These are phyloP conservation scores for Aureobasidium lini DNA, from an alignment of 2,329 filamentous ascomycete species.

Conservation along the genomic window DNA sequence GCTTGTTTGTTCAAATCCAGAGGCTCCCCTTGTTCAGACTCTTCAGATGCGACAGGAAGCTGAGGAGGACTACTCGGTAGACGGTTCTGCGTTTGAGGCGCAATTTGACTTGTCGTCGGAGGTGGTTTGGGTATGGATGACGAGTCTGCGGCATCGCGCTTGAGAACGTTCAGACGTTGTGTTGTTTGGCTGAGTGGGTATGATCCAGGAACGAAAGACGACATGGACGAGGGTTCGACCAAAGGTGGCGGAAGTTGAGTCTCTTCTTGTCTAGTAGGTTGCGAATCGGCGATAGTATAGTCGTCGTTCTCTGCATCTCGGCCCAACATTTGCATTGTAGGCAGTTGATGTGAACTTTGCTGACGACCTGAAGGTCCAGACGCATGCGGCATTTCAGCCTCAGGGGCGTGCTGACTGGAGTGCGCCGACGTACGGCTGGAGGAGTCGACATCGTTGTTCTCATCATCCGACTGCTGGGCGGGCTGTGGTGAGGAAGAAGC, in stretches of 20 bases:
- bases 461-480: background rate
- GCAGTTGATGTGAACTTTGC: slow-evolving; percentile 2
- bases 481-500: background rate
- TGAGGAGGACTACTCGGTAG: slow-evolving; percentile 30
- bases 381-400: background rate
- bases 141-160: slow-evolving; percentile 12
- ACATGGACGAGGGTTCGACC: slow-evolving; percentile 29
- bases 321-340: background rate
- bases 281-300: slow-evolving; percentile 40
- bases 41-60: slow-evolving; percentile 6
- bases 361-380: background rate
- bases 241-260: slow-evolving; percentile 25
- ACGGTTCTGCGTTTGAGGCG: slow-evolving; percentile 20
- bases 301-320: slow-evolving; percentile 10
- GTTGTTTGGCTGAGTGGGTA: slow-evolving; percentile 25
- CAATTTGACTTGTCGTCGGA: slow-evolving; percentile 14
- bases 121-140: slow-evolving; percentile 19
- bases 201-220: slow-evolving; percentile 29
- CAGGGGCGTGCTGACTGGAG: background rate
- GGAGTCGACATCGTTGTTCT: background rate
- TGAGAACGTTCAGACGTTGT: background rate
- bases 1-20: background rate
- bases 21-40: background rate
- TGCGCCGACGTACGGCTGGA: slow-evolving; percentile 4
- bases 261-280: slow-evolving; percentile 28